Evolutionary conservation across 371 early-diverging fungal genomes (phyloP).

Genomic region (Mucor velutinosus): DNA sequence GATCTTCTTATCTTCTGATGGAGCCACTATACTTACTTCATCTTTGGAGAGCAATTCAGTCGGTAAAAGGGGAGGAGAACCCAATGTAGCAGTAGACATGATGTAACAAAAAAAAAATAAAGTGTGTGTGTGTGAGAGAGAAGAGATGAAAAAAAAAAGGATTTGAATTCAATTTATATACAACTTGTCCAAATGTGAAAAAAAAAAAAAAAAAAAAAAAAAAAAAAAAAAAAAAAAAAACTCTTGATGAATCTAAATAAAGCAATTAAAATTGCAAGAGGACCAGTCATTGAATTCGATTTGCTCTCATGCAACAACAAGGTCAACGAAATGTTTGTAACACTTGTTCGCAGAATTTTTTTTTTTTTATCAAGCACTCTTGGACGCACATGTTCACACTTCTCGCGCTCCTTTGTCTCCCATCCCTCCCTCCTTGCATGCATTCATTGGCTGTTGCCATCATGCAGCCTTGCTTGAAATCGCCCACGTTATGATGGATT

Average conservation of each 20-base stretch:
- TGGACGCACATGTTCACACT: background rate
- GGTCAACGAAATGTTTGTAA: background rate
- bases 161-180: background rate
- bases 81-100: slow-evolving; percentile 1
- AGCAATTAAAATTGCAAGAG: background rate
- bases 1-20: slow-evolving; percentile 6
- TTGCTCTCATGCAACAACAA: slow-evolving; percentile 11
- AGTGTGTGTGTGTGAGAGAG: background rate
- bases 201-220: background rate
- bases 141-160: background rate
- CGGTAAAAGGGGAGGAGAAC: slow-evolving; percentile 21
- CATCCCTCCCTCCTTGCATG: background rate
- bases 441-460: background rate
- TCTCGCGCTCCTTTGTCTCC: background rate
- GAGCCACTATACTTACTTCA: background rate
- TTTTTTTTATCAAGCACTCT: background rate
- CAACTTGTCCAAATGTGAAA: background rate
- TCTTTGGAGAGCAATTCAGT: slow-evolving; percentile 5
- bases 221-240: background rate
- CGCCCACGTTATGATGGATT: background rate
- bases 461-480: background rate
- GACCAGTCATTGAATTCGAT: slow-evolving; percentile 9
- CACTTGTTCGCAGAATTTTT: background rate
- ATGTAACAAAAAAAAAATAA: background rate
- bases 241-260: background rate